Base-by-base conservation (phyloP, 352 stramenopile genomes). In the Phytopythium sindhum region DNA sequence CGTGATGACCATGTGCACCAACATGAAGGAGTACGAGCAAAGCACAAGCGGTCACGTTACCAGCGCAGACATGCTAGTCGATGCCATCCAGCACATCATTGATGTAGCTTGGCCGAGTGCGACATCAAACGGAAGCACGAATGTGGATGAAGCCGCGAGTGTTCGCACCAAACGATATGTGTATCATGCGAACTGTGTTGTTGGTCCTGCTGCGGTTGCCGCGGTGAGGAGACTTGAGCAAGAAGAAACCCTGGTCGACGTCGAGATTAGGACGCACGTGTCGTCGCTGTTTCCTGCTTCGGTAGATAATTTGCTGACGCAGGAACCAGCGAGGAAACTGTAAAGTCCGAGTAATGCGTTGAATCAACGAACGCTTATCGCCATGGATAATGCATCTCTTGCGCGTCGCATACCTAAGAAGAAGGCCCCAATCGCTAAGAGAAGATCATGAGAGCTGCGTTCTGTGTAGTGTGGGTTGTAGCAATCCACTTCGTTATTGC, bases 1-100 rank as follows among this genome's bases (percentile, higher is more conserved):
- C 39, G 23, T 51, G 33, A n/a, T 33, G 37, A 50, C 6, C 26
- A 31, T 51, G 24, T 39, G 35, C 19, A 1, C 6, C 14, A 60
- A 60, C 54, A 60, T 35, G 17, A 60, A 60, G 23, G 8, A 21
- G 37, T 50, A 60, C 35, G 54, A 51, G 54, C 33, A n/a, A n/a
- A 4, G 2, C 0, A 37, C 39, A 37, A 60, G 37, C 24, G 39
- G 31, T 0, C 37, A 48, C 23, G 11, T 51, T 28, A 9, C 35
- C 21, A 35, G 5, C n/a, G 54, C 39, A 0, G 35, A 60, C 6
- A 31, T 11, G 10, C 54, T 60, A 3, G 11, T 4, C 23, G 23
- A 9, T 26, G 24, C 54, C 12, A 17, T 51, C 24, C n/a, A 51
- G 4, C n/a, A 51, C 17, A n/a, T 51, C 17, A 7, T 60, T 4